Evolutionary conservation across 1,284 basidiomycete species (phyloP), one percentile per base, ranked within the genome.

Genomic region (Afroboletus lepidellus): DNA sequence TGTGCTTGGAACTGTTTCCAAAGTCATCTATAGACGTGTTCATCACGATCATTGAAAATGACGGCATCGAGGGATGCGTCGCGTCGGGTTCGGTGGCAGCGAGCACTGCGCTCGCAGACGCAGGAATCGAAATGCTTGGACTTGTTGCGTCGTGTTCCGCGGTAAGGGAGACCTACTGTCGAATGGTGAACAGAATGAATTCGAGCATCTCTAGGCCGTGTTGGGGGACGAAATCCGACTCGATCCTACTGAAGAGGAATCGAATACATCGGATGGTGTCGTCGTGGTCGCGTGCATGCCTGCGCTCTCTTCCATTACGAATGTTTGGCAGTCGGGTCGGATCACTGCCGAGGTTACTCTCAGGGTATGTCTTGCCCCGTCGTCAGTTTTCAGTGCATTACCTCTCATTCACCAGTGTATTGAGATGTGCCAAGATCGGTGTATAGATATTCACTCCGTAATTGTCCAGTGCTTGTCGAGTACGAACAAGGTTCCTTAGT

Each of bases 11-110:
- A 60, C 77, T 94, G 3, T 78, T 98, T 5, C 96, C 97, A 8
- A 99, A 99, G 71, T 91, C 94, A 0, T 88, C 87, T 8, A 85
- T 99, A 60, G 97, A 99, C 72, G 77, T 98, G 27, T 95, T 92
- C 70, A 73, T 99, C 41, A 90, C 87, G 15, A 79, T 99, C 20
- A 85, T 99, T 32, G 94, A 99, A 72, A 87, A 88, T 11, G 94
- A 98, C 66, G 90, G 91, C 4, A 77, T 90, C 16, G 88, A 94
- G 63, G 84, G 85, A 21, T 92, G 92, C 57, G 78, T 95, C n/a
- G 83, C 90, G 0, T 83, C 91, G 5, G 92, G 89, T 1, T 78
- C 89, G 13, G 84, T 93, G 5, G 95, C 95, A 12, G 93, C 94
- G 0, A 93, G 90, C 60, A 85, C 92, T 1, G 95, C 97, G 0